Conservation (phyloP, 345 rosid species). For the Lumnitzera racemosa region DNA sequence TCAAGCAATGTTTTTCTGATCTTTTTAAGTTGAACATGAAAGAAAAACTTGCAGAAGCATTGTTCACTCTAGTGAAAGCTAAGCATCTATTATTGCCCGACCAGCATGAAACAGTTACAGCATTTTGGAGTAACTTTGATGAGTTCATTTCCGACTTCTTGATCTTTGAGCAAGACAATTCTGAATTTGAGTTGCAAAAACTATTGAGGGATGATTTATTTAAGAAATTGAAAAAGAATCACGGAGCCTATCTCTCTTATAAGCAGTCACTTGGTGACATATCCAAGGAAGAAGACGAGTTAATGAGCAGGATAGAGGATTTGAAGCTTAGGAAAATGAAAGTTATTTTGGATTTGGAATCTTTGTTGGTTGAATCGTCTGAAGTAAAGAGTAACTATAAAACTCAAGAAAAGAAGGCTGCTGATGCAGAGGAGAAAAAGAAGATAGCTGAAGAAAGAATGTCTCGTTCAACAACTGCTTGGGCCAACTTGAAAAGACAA, state of each 20-base stretch:
- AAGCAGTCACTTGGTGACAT: constrained; percentile 1
- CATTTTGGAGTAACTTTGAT: constrained; percentile 10
- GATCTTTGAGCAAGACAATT: constrained; percentile 11
- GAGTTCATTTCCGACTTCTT: constrained; percentile 12
- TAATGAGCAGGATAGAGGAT: constrained; percentile 1
- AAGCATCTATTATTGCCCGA: constrained; percentile 3
- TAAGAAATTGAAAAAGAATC: constrained; percentile 7
- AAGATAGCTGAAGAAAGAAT: constrained; percentile 16
- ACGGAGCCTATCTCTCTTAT: neutral
- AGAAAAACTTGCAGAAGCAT: constrained; percentile 9
- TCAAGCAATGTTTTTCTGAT: constrained; percentile 16
- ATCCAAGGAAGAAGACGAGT: constrained; percentile 6
- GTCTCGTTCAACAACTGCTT: constrained; percentile 12
- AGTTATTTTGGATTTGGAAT: constrained; percentile 7
- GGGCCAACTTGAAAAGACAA: no score
- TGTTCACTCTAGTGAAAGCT: constrained; percentile 1
- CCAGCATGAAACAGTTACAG: constrained; percentile 1
- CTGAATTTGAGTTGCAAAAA: constrained; percentile 7
- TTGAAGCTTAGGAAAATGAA: constrained; percentile 1
- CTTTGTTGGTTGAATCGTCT: constrained; percentile 2
- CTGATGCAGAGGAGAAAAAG: constrained; percentile 10
- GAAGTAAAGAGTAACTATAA: constrained; percentile 1
- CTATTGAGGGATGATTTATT: constrained; percentile 8
- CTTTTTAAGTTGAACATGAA: constrained; percentile 15
- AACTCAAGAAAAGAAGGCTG: neutral